Conservation (phyloP, 106 monocot species). For the Amphibolis antarctica region DNA sequence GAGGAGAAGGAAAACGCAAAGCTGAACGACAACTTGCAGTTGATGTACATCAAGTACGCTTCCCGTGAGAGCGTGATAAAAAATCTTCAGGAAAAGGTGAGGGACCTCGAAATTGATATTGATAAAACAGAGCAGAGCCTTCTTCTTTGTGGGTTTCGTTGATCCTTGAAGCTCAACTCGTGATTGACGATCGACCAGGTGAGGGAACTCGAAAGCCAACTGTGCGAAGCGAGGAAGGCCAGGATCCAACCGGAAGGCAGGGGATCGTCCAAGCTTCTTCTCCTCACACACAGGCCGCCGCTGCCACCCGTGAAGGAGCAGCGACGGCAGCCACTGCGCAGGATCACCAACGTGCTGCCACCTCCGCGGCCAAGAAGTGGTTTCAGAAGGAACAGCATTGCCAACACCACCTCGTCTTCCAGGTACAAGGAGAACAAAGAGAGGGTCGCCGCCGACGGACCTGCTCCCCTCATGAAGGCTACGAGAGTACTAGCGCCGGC, state of each 20-base stretch:
- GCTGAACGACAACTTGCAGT: conserved; percentile 63
- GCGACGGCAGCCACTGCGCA: conserved; percentile 43
- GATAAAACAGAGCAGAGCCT: no score
- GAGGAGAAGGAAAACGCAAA: conserved; percentile 73
- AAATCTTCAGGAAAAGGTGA: conserved; percentile 74
- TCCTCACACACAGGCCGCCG: conserved; percentile 56
- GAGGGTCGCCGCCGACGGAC: conserved; percentile 4
- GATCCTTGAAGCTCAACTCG: no score
- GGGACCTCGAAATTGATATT: no score
- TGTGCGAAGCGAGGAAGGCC: conserved; percentile 38
- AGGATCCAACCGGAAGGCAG: conserved; percentile 16
- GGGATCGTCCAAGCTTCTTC: conserved; percentile 19
- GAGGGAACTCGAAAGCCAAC: conserved; percentile 65
- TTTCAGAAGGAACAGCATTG: conserved; percentile 13
- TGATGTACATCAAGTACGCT: conserved; percentile 73
- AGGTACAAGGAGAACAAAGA: conserved; percentile 50
- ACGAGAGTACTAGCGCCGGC: conserved; percentile 44
- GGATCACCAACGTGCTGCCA: conserved; percentile 39
- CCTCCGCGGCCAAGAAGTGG: conserved; percentile 8
- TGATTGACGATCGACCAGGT: no score
- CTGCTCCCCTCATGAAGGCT: conserved; percentile 17
- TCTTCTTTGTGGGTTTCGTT: no score
- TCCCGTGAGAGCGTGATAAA: conserved; percentile 70
- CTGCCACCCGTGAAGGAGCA: conserved; percentile 30
- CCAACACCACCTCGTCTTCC: not conserved